Base-by-base conservation (phyloP, 768 basidiomycete species). In the Astraeus odoratus region DNA sequence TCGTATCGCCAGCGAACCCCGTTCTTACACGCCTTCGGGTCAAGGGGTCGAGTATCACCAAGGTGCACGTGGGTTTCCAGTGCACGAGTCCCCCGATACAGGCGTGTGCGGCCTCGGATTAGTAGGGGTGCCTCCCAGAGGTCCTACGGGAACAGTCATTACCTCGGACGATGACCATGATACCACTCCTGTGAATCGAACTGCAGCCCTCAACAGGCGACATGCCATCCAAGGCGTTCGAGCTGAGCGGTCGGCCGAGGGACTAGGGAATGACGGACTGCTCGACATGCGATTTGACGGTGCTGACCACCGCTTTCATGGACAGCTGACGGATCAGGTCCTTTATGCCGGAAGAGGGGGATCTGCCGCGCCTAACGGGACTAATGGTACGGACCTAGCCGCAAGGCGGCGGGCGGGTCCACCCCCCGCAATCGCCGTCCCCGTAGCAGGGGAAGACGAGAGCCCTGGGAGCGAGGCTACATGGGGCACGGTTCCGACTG, bases 381-480 rank as follows among this genome's bases (percentile, higher is more conserved):
- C 25, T 34, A 49, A 54, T 33, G 51, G 58, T 2, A 20, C 3
- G 3, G 52, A 31, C 34, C 5, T n/a, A 23, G 37, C 15, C 8
- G 23, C 16, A 51, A 50, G 15, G 22, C 40, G 10, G 26, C 25
- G 5, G 46, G 49, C 51, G 39, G 18, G 52, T 52, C 31, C 29
- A 24, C 19, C 36, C 42, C 52, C 37, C 5, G 53, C 51, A 13
- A 24, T 53, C 9, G 45, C 35, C 33, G 47, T 22, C 13, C 53
- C 60, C 1, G 50, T 58, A n/a, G 41, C 39, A 0, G 42, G 44
- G 4, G 57, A 50, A 44, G 20, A 48, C 39, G 61, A 59, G 19
- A 65, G 61, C 8, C 63, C 62, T 8, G 52, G 62, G 43, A 65
- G 62, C 47, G 62, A 59, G 47, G 64, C 64, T 15, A 66, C 65